Evolutionary conservation across 768 basidiomycete species (phyloP), one percentile per base, ranked within the genome.

Genomic region (Hypholoma sublateritium): DNA sequence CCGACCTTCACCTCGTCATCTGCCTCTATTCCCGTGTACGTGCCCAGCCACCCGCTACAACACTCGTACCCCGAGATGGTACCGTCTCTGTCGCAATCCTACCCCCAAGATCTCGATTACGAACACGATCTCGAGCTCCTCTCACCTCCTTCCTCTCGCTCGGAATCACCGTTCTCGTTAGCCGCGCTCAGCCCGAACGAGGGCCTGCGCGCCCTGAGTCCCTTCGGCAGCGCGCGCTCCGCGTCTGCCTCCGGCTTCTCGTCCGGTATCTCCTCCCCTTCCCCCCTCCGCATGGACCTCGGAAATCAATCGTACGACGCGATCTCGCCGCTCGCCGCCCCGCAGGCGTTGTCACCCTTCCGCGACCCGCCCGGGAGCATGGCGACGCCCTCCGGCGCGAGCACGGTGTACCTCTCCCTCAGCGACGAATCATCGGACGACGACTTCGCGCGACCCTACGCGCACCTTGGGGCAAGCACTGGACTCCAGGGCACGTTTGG

Each of bases 41-140:
- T 8, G 19, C 35, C 53, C 25, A 39, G 24, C 41, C 50, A 17
- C 53, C 8, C 43, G 4, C 12, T 14, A 11, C 21, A 17, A 28
- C 41, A 51, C 12, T 43, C 53, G 5, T 56, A 53, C 35, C 41
- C 41, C 7, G 61, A 56, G 41, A 55, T 41, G 59, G 63, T 78
- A 34, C 75, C 74, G 4, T 76, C 73, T 41, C 70, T 79, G 43
- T 78, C 77, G 1, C 76, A 79, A 59, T 71, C 72, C 34, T 76
- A 75, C 59, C 76, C 77, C 2, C 72, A 73, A 57, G 76, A 77
- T 39, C 63, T 79, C 56, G 77, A 77, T 51, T 69, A 72, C 28
- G 78, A 80, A 60, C 73, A 71, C 42, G 76, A 73, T 24, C 63
- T 79, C 22, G 76, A 77, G 54, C 69, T 80, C 22, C 69, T 79